Percentiles rank a stretch among this genome's conserved stretches.
These are phyloP conservation scores for Starmera amethionina DNA, from an alignment of 805 yeast species.

Conservation along the genomic window DNA sequence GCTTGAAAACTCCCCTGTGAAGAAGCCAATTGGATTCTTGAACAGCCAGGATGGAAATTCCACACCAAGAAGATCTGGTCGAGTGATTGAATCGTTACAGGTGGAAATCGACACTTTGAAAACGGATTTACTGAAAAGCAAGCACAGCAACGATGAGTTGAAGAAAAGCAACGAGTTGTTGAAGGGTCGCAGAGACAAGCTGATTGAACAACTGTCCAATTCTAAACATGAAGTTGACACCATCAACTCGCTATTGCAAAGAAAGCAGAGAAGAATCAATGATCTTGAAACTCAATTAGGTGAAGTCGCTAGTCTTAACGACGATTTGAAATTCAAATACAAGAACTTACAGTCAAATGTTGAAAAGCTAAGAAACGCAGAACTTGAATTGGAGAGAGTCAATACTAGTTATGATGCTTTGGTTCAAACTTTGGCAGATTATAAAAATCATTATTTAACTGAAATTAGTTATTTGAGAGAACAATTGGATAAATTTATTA, in stretches of 20 bases:
- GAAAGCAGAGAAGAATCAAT: constrained; percentile 59
- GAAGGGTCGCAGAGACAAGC: constrained; percentile 39
- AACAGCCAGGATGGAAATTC: background rate
- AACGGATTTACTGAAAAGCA: constrained; percentile 24
- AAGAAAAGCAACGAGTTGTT: constrained; percentile 43
- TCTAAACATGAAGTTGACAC: constrained; percentile 73
- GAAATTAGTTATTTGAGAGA: constrained; percentile 31
- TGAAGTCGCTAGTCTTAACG: constrained; percentile 36
- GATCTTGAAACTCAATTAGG: constrained; percentile 55
- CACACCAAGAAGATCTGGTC: constrained; percentile 13
- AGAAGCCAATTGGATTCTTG: no score
- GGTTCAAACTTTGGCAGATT: constrained; percentile 39
- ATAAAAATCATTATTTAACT: constrained; percentile 35
- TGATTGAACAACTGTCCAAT: constrained; percentile 56
- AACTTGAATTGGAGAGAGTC: constrained; percentile 46
- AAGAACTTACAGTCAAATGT: constrained; percentile 41
- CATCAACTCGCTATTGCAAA: constrained; percentile 52
- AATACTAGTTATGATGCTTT: constrained; percentile 52
- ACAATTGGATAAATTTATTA: constrained; percentile 28
- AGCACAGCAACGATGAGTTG: constrained; percentile 39
- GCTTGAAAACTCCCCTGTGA: no score
- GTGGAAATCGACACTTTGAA: constrained; percentile 44
- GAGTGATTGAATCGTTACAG: constrained; percentile 34
- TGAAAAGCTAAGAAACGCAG: constrained; percentile 36
- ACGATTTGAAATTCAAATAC: constrained; percentile 37